Conservation (phyloP, 805 yeast species). For the Ascoidea rubescens region DNA sequence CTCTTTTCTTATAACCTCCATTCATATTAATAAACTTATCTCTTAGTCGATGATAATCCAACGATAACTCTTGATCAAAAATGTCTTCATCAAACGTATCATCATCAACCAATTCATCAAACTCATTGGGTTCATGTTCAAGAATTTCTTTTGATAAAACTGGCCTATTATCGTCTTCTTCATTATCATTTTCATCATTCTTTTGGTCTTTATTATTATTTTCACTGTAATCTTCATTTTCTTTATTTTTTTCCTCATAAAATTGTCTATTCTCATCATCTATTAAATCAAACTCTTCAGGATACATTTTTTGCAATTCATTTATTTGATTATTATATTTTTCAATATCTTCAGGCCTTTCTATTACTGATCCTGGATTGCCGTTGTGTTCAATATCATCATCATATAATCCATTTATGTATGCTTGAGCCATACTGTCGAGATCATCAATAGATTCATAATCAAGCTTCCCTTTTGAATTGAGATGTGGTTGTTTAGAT, state of each 20-base stretch:
- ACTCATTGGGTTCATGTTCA: conserved; percentile 19
- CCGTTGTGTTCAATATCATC: conserved; percentile 39
- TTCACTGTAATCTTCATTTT: conserved; percentile 1
- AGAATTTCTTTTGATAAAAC: conserved; percentile 28
- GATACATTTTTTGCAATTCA: conserved; percentile 13
- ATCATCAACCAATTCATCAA: not conserved
- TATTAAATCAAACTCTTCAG: not conserved
- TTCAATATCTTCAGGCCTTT: conserved; percentile 33
- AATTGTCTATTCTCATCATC: not conserved
- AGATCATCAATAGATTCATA: conserved; percentile 24
- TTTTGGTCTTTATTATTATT: conserved; percentile 4
- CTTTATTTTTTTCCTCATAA: not conserved
- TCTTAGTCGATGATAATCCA: conserved; percentile 43
- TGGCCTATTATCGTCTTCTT: conserved; percentile 11
- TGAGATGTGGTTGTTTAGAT: not conserved
- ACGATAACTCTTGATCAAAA: conserved; percentile 32
- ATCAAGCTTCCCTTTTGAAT: conserved; percentile 15
- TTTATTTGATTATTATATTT: conserved; percentile 28
- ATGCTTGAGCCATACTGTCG: conserved; percentile 40
- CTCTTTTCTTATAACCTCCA: conserved; percentile 32
- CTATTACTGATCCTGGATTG: conserved; percentile 23
- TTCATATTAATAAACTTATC: conserved; percentile 32
- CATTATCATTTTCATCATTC: conserved; percentile 9
- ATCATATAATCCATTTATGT: conserved; percentile 36
- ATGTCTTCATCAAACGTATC: conserved; percentile 15